A percentile compares a stretch with the other conserved stretches of the same genome.
Conservation (phyloP, 78 protist genomes). For the Dictyostelium discoideum region dicty_2.7 NC_007088.5:3421001-3421500, state of each 20-base stretch:
- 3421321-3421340: too few species aligned
- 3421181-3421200: neutral
- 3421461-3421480: too few species aligned
- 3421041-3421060: neutral
- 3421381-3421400: too few species aligned
- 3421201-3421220: neutral
- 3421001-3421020: neutral
- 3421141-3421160: neutral
- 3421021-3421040: neutral
- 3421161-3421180: neutral
- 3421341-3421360: too few species aligned
- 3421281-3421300: neutral
- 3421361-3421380: too few species aligned
- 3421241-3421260: neutral
- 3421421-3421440: too few species aligned
- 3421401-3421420: too few species aligned
- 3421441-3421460: too few species aligned
- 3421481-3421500: too few species aligned
- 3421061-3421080: neutral
- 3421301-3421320: too few species aligned
- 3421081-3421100: neutral
- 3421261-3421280: neutral
- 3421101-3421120: constrained; percentile 1
- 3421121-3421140: neutral
- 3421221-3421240: neutral